phyloP scores from a whole-genome alignment of 1,284 basidiomycete genomes.

The Blastosporella zonata region DNA sequence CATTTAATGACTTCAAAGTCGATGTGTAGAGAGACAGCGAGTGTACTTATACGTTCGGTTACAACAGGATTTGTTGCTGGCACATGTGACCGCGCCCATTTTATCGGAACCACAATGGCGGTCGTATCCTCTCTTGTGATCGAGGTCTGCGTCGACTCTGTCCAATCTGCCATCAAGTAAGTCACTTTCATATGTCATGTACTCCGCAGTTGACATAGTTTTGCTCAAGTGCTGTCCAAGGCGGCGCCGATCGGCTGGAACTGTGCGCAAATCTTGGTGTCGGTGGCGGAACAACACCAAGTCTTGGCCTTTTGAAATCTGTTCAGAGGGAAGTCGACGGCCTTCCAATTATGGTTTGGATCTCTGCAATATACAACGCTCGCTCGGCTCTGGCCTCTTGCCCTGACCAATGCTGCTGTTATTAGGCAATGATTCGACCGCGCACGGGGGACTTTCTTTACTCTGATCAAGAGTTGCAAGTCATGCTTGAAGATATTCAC shows the following conservation, averaged over 20 bases:
- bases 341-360: conserved; percentile 64
- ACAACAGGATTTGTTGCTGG: conserved; percentile 47
- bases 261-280: conserved; percentile 70
- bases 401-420: conserved; percentile 6
- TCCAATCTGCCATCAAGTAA: conserved; percentile 68
- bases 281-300: conserved; percentile 80
- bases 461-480: conserved; percentile 55
- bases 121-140: conserved; percentile 33
- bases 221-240: conserved; percentile 53
- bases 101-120: conserved; percentile 23
- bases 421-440: conserved; percentile 75
- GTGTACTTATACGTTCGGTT: no score
- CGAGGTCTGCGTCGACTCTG: conserved; percentile 80
- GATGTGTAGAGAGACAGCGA: no score
- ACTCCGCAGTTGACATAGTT: conserved; percentile 13
- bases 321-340: conserved; percentile 47
- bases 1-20: no score
- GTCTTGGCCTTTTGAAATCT: conserved; percentile 60
- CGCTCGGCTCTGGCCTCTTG: conserved; percentile 6
- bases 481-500: conserved; percentile 72
- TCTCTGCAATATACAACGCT: conserved; percentile 5
- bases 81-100: conserved; percentile 51
- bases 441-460: conserved; percentile 78
- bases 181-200: conserved; percentile 25
- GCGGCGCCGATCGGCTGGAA: conserved; percentile 74